Base-by-base conservation (phyloP, 805 yeast species). In the Debaryomyces hansenii region DNA sequence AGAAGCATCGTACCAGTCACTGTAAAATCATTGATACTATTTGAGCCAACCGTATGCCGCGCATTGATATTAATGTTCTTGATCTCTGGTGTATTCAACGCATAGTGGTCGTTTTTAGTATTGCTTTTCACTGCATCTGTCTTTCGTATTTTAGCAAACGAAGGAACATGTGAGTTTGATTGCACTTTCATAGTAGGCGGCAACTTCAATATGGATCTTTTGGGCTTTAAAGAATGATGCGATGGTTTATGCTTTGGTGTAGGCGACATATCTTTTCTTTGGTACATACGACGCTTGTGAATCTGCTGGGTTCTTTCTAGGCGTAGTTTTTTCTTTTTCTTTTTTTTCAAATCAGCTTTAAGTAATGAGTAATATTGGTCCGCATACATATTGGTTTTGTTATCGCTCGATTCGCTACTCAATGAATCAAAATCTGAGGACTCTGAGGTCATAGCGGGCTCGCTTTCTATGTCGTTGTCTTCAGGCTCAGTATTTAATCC, bases 181-280 rank as follows among this genome's bases (percentile, higher is more conserved):
- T 31, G 34, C 8, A 14, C 14, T 31, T 31, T 31, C 34, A 31
- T n/a, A 2, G 18, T 16, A 24, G 27, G 27, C 16, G 34, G 34
- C 8, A 31, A 14, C 34, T 31, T 31, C 14, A 72, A 53, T n/a
- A 72, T 72, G n/a, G 74, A 68, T 33, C 64, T 56, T 51, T 69
- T 68, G 1, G 78, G 78, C 52, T 69, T 65, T 32, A 72, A 55
- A 2, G 59, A 64, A 41, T 68, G 71, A 53, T 72, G 78, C 24
- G 70, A 67, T 4, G 78, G 78, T 45, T 64, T 62, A 47, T 70
- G 74, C 42, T 70, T 71, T 1, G 72, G 75, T 0, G 67, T 63
- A 1, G 74, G 74, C 6, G 72, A 63, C 10, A 33, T 20, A 5
- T 47, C 58, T 31, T 46, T 47, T 18, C 42, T 3, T 31, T 31